These are phyloP conservation scores for Picea sitchensis DNA, from an alignment of 75 land plant species.

Conservation along the genomic window DNA sequence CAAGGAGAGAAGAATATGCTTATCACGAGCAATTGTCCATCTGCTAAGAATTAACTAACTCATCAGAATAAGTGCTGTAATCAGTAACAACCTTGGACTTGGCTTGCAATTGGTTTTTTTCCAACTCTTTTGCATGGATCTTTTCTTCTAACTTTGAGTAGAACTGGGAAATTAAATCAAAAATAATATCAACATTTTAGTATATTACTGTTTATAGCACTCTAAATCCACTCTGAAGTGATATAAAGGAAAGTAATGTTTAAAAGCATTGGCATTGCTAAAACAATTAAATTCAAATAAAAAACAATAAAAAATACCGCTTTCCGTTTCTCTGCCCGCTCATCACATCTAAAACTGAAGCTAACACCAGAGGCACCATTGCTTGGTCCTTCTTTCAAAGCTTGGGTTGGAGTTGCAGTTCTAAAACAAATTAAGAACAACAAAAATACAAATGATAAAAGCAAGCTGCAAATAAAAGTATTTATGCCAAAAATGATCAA, in stretches of 20 bases:
- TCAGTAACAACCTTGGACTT: conserved; percentile 62
- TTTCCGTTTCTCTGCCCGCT: conserved; percentile 59
- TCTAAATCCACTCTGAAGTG: neutral
- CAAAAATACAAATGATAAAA: neutral
- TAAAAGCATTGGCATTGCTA: neutral
- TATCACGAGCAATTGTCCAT: neutral
- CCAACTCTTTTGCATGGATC: conserved; percentile 78
- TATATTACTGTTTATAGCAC: neutral
- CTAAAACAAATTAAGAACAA: neutral
- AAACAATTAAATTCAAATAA: neutral
- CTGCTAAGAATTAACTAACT: neutral
- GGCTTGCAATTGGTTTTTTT: conserved; percentile 64
- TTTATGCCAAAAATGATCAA: neutral
- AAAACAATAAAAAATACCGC: conserved; percentile 38
- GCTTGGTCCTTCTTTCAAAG: neutral
- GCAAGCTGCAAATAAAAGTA: neutral
- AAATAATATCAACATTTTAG: neutral
- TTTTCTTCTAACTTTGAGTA: conserved; percentile 88
- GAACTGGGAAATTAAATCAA: conserved; percentile 38
- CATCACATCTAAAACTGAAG: conserved; percentile 50
- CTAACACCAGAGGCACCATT: conserved; percentile 28
- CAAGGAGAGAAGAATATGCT: neutral
- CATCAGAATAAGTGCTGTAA: neutral
- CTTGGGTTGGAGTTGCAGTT: neutral
- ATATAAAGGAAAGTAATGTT: neutral